Evolutionary conservation across 352 stramenopile genomes (phyloP), one percentile per base, ranked within the genome.

Genomic region (Sclerospora graminicola): DNA sequence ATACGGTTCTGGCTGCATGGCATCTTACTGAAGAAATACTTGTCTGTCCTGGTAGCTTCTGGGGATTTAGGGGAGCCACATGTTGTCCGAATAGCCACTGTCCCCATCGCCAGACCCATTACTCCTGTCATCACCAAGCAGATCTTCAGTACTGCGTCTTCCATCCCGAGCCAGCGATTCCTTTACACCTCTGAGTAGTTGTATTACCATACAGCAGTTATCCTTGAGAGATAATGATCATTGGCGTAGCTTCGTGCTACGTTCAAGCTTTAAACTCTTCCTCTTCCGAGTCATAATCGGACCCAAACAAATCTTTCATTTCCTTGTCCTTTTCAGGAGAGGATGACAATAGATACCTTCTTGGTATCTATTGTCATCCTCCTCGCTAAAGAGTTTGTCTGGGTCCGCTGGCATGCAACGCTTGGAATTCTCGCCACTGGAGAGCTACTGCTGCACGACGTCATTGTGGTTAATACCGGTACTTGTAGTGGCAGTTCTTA

Each of bases 241-340:
- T n/a, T 16, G 13, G 35, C 35, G n/a, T 1, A 29, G 19, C 11
- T 8, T 20, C n/a, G 8, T 20, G 15, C 3, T 10, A 67, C 71
- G 47, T 80, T 84, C 74, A 84, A 31, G 80, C 80, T 53, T 92
- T 89, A 63, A 92, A 92, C 45, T n/a, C n/a, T n/a, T 92, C 80
- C 48, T 90, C 79, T 40, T 87, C 80, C 45, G 80, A 92, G 57
- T 92, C 80, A 54, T 92, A 92, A 48, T 92, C 80, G 28, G 80
- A 92, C 38, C 80, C 80, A 44, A 92, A 92, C 15, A 92, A 63
- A n/a, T 92, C 80, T 42, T 85, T 69, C 77, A 92, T 92, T 55
- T 91, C 80, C 33, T 84, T 80, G 41, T 84, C 72, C 23, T 76
- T 57, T 7, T 51, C 51, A 41, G 71, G 71, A 10, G 33, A 23